Evolutionary conservation across 2,329 filamentous ascomycete genomes (phyloP).

Genomic region (Pseudofabraea citricarpa): DNA sequence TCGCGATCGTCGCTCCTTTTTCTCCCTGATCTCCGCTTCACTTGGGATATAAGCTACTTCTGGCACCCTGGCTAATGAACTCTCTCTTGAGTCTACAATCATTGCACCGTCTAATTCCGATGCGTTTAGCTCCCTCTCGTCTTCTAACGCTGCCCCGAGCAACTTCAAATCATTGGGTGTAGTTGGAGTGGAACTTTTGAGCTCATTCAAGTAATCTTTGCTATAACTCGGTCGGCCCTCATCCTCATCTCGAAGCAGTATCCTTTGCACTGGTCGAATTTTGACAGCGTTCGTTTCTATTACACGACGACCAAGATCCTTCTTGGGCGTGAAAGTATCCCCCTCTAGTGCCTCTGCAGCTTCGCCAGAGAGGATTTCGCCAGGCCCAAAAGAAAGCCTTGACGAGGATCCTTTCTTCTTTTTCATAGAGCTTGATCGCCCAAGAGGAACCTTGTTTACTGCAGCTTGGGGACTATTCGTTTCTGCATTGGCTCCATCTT

Average conservation of each 20-base stretch:
- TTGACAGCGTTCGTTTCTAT: slow-evolving; percentile 62
- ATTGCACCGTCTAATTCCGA: slow-evolving; percentile 59
- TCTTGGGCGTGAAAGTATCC: slow-evolving; percentile 55
- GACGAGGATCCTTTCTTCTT: slow-evolving; percentile 58
- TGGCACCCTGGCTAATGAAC: slow-evolving; percentile 13
- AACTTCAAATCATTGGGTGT: slow-evolving; percentile 62
- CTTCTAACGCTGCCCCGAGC: slow-evolving; percentile 38
- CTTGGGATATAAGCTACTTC: slow-evolving; percentile 61
- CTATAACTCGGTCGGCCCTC: slow-evolving; percentile 76
- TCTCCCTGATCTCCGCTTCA: slow-evolving; percentile 81
- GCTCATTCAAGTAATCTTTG: slow-evolving; percentile 78
- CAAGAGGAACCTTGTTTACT: slow-evolving; percentile 36
- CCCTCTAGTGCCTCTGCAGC: slow-evolving; percentile 47
- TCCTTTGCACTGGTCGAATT: slow-evolving; percentile 30
- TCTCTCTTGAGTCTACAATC: slow-evolving; percentile 48
- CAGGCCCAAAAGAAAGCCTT: slow-evolving; percentile 71
- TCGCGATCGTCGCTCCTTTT: slow-evolving; percentile 83
- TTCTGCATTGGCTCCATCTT: slow-evolving; percentile 18
- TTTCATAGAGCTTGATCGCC: slow-evolving; percentile 54
- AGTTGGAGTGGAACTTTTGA: slow-evolving; percentile 80
- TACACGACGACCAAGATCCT: slow-evolving; percentile 57
- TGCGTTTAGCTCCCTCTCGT: slow-evolving; percentile 51
- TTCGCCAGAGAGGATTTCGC: slow-evolving; percentile 47
- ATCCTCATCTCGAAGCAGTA: slow-evolving; percentile 42
- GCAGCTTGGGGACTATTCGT: slow-evolving; percentile 4